Conservation (phyloP, 2,329 filamentous ascomycete genomes). For the Xylaria sp. region DNA sequence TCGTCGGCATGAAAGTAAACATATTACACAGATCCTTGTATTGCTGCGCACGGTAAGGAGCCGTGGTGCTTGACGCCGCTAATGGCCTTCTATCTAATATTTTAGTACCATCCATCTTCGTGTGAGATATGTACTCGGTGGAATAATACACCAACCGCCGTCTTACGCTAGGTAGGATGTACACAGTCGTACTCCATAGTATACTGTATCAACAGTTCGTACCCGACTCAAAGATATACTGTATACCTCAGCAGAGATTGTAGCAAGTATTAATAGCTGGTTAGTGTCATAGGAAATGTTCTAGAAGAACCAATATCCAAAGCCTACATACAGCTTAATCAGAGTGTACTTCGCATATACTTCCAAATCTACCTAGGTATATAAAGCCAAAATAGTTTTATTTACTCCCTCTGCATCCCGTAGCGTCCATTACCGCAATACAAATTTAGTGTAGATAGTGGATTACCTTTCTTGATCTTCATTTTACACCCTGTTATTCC, state of each 20-base stretch:
- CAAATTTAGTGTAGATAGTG: not conserved
- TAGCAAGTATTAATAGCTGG: not conserved
- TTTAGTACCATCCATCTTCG: not conserved
- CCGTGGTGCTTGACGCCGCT: too few species aligned
- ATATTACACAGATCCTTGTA: not conserved
- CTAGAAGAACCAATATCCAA: not conserved
- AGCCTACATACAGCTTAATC: not conserved
- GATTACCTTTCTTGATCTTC: not conserved
- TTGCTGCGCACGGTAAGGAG: not conserved
- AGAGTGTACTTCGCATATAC: not conserved
- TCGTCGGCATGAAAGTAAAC: slow-evolving; percentile 2
- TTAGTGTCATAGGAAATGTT: not conserved
- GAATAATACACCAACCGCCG: not conserved
- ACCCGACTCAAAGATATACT: not conserved
- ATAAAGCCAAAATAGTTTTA: not conserved
- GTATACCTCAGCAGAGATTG: not conserved
- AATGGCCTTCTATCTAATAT: not conserved
- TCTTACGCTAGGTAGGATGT: not conserved
- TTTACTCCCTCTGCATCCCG: not conserved
- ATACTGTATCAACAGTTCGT: slow-evolving; percentile 3
- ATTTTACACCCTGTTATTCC: not conserved
- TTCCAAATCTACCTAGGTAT: not conserved
- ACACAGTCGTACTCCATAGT: not conserved
- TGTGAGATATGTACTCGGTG: not conserved
- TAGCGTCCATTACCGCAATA: not conserved